Conservation (phyloP, 2,329 filamentous ascomycete genomes). For the Curvularia sp. region DNA sequence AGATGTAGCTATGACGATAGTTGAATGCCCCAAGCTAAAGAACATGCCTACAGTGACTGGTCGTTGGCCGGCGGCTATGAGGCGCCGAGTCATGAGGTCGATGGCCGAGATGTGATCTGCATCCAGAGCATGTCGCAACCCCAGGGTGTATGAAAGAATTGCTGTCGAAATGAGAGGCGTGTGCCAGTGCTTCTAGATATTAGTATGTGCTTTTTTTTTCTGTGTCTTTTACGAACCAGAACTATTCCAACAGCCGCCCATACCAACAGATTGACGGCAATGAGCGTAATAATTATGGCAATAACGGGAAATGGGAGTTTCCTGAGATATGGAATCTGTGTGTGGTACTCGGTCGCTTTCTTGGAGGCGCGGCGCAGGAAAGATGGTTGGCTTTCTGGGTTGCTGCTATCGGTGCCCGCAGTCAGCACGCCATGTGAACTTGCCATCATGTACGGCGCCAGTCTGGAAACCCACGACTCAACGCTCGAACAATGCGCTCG, state of each 20-base stretch:
- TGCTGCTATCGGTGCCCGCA: constrained; percentile 17
- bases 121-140: constrained; percentile 92
- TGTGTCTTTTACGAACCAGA: constrained; percentile 52
- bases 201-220: not conserved
- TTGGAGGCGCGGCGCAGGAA: constrained; percentile 33
- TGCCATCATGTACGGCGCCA: constrained; percentile 18
- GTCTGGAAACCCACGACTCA: not conserved
- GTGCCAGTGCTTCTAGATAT: constrained; percentile 38
- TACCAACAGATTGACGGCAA: constrained; percentile 62
- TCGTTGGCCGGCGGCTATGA: constrained; percentile 82
- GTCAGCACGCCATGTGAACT: constrained; percentile 17
- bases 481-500: not conserved
- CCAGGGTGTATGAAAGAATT: constrained; percentile 84
- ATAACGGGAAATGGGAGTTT: constrained; percentile 64
- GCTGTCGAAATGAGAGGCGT: constrained; percentile 76
- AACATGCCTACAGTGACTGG: constrained; percentile 94
- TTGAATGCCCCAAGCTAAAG: constrained; percentile 92
- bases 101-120: constrained; percentile 95
- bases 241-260: constrained; percentile 67
- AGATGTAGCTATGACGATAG: constrained; percentile 88
- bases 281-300: constrained; percentile 62
- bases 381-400: constrained; percentile 27
- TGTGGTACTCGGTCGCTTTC: constrained; percentile 57
- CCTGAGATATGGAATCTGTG: constrained; percentile 61
- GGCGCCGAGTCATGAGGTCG: constrained; percentile 89